Conservation (phyloP, 2,329 filamentous ascomycete species). For the Ascochyta fabae region DNA sequence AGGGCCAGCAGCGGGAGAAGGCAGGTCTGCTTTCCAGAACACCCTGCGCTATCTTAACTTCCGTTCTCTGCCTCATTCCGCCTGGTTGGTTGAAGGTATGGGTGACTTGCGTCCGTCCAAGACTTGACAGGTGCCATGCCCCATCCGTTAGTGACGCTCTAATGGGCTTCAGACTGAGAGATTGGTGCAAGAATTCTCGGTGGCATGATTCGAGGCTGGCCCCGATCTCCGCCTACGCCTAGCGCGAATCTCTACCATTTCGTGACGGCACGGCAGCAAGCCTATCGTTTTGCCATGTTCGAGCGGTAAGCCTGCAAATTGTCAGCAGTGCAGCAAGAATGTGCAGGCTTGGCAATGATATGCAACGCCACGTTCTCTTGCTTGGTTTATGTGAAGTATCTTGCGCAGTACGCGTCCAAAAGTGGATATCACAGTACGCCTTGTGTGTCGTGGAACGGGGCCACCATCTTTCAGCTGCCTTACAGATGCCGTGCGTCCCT, state of each 20-base stretch:
- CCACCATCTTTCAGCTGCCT: conserved; percentile 13
- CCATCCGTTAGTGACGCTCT: conserved; percentile 3
- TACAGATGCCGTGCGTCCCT: conserved; percentile 12
- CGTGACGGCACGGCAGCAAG: conserved; percentile 8
- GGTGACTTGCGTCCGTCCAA: conserved; percentile 11
- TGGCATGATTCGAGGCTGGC: conserved; percentile 9
- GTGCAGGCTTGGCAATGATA: conserved; percentile 14
- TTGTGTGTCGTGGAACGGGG: conserved; percentile 10
- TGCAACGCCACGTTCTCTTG: conserved; percentile 12
- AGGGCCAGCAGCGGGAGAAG: conserved; percentile 29
- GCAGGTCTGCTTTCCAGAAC: conserved; percentile 36
- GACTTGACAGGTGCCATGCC: conserved; percentile 13
- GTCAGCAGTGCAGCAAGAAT: conserved; percentile 13
- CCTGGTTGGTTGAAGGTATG: conserved; percentile 11
- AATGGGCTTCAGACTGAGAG: background rate
- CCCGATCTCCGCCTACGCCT: conserved; percentile 2
- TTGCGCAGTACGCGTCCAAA: conserved; percentile 11
- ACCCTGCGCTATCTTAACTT: conserved; percentile 20
- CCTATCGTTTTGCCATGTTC: conserved; percentile 4
- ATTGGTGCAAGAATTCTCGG: conserved; percentile 19
- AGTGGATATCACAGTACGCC: conserved; percentile 8
- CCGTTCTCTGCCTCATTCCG: conserved; percentile 12
- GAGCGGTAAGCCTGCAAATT: conserved; percentile 7
- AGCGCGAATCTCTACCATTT: conserved; percentile 10
- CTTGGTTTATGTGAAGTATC: background rate